Evolutionary conservation across 257 asterid species (phyloP).

Genomic region (Penstemon barbatus): DNA sequence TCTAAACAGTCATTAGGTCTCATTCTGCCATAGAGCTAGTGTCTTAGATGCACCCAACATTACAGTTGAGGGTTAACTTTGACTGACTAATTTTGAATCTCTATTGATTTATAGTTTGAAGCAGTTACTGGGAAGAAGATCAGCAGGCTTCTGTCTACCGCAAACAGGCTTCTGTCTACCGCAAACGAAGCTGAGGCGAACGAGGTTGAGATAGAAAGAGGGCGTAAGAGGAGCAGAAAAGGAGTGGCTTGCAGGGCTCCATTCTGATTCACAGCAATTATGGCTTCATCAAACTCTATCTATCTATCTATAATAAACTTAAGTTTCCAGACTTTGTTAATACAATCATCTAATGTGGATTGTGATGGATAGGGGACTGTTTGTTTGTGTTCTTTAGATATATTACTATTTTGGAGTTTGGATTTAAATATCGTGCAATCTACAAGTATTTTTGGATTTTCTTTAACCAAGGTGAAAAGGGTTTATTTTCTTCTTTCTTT

Average conservation of each 20-base stretch:
- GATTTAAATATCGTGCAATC: too few relatives aligned
- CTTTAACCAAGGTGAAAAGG: too few relatives aligned
- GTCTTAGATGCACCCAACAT: neutral
- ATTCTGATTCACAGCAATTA: neutral
- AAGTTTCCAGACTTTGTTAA: too few relatives aligned
- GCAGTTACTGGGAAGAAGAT: neutral
- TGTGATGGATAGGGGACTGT: too few relatives aligned
- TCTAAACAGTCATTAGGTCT: too few relatives aligned
- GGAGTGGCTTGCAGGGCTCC: conserved; percentile 46
- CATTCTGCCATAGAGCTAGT: neutral
- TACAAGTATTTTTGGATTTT: too few relatives aligned
- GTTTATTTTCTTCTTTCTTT: too few relatives aligned
- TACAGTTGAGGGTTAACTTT: neutral
- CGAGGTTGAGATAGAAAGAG: neutral
- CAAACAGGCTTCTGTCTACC: neutral
- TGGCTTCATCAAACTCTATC: too few relatives aligned
- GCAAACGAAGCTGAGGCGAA: neutral
- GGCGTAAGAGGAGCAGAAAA: conserved; percentile 31
- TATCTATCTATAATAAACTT: too few relatives aligned
- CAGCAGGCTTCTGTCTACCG: neutral
- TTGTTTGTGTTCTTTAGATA: too few relatives aligned
- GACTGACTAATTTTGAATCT: neutral
- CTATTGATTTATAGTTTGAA: conserved; percentile 16
- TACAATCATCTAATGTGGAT: too few relatives aligned
- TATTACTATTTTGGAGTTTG: too few relatives aligned